Evolutionary conservation across 768 basidiomycete genomes (phyloP).

Genomic region (Tubosaeta sp.): DNA sequence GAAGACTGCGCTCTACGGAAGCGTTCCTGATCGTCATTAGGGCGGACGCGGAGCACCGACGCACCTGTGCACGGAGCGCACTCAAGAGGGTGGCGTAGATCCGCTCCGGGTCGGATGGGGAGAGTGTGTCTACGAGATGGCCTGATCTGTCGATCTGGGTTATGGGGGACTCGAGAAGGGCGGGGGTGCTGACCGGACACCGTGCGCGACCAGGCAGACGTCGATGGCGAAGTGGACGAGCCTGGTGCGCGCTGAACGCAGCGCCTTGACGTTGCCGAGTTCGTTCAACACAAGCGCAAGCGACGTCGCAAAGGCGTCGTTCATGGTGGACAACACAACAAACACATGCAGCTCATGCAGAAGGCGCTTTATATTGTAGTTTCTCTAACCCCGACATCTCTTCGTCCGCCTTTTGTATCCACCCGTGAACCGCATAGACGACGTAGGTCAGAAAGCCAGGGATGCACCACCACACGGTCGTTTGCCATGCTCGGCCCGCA

Average conservation of each 20-base stretch:
- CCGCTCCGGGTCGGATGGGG: conserved; percentile 28
- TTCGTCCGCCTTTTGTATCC: conserved; percentile 42
- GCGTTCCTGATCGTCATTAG: background rate
- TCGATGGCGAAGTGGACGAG: conserved; percentile 36
- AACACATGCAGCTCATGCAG: conserved; percentile 44
- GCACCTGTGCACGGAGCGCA: conserved; percentile 36
- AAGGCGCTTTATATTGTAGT: conserved; percentile 51
- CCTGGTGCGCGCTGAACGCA: conserved; percentile 11
- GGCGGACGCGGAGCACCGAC: conserved; percentile 18
- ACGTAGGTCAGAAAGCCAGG: conserved; percentile 41
- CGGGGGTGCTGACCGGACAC: conserved; percentile 35
- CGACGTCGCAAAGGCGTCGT: conserved; percentile 11
- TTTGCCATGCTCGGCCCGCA: conserved; percentile 48
- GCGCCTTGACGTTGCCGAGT: background rate
- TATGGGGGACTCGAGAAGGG: no score
- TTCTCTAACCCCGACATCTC: conserved; percentile 48
- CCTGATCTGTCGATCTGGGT: conserved; percentile 24
- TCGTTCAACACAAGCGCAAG: conserved; percentile 20
- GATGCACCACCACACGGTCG: conserved; percentile 49
- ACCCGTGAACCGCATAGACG: conserved; percentile 42
- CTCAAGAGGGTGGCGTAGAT: conserved; percentile 36
- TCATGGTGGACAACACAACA: conserved; percentile 3
- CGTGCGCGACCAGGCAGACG: conserved; percentile 38
- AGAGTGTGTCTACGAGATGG: conserved; percentile 50
- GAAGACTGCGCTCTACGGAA: conserved; percentile 31